Evolutionary conservation across 306 rosid genomes (phyloP).

Genomic region (Begonia masoniana): DNA sequence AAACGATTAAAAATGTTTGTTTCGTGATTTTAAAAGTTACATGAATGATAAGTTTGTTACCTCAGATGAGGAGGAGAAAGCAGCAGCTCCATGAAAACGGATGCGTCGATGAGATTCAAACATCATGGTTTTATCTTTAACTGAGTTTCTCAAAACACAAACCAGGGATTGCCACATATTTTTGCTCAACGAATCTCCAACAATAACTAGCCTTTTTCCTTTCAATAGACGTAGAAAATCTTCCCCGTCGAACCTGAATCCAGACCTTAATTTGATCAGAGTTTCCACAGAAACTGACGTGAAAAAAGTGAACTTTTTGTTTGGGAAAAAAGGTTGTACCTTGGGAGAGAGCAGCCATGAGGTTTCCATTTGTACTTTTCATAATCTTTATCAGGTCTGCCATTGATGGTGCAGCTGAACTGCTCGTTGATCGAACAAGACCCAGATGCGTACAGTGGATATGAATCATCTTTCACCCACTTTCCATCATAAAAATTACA

Average conservation of each 20-base stretch:
- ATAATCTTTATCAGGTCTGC: conserved; percentile 65
- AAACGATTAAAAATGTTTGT: too few species aligned
- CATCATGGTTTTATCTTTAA: conserved; percentile 45
- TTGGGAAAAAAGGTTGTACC: conserved; percentile 26
- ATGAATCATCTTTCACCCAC: conserved; percentile 71
- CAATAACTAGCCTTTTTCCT: conserved; percentile 76
- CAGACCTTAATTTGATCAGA: not conserved
- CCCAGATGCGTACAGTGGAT: conserved; percentile 62
- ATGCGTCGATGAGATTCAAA: conserved; percentile 70
- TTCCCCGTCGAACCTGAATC: conserved; percentile 56
- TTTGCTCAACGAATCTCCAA: too few species aligned
- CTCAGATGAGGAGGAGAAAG: conserved; percentile 68
- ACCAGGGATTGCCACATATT: too few species aligned
- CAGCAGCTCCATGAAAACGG: conserved; percentile 69
- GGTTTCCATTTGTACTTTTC: conserved; percentile 84
- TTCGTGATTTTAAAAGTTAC: too few species aligned
- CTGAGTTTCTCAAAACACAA: too few species aligned
- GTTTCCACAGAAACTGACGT: not conserved
- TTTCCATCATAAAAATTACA: conserved; percentile 76
- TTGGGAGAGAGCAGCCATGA: conserved; percentile 63
- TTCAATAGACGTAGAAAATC: conserved; percentile 39
- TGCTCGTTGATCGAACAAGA: conserved; percentile 83
- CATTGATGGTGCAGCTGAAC: conserved; percentile 62
- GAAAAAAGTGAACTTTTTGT: too few species aligned
- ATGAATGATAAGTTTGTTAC: too few species aligned